Base-by-base conservation (phyloP, 1,139 yeast species). In the Debaryomycetaceae sp. region DNA sequence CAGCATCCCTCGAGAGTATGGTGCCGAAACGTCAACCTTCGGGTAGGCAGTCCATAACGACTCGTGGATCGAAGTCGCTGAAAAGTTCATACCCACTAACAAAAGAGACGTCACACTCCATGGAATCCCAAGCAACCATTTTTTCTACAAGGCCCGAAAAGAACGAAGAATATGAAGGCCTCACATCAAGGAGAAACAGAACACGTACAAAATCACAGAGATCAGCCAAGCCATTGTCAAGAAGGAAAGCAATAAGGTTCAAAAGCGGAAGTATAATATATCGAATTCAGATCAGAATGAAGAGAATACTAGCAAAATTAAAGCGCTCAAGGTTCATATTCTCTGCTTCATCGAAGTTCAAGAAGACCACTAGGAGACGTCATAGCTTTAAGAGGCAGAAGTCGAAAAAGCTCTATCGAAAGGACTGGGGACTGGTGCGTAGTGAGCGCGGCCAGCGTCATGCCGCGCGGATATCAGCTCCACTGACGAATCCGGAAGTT, bases 81-180 rank as follows among this genome's bases (percentile, higher is more conserved):
- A 34, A 34, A 8, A 14, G 33, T 13, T 35, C 41, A 5, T 24
- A 20, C 7, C 20, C 27, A 9, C 27, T 23, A n/a, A 24, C 38
- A 6, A 22, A 36, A 13, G 66, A 68, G 41, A 66, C 68, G 27
- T 68, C 74, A 36, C 62, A 66, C 42, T 68, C 73, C 39, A 66
- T 68, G 72, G 76, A 68, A 3, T 70, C 76, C 0, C 78, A 72
- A 49, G 77, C 76, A 8, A 74, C 78, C 0, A 72, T 74, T 23
- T 73, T 74, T 48, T 71, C 76, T 20, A 73, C 78, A 3, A 56
- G 76, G 49, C 58, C 24, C 46, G 41, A 39, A n/a, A 40, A 13
- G 13, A 23, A 39, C n/a, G 22, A 13, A 38, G 38, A 34, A 31
- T 13, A n/a, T 49, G 43, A 57, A 54, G 22, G 13, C 34, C 9